Base-by-base conservation (phyloP, 2,329 filamentous ascomycete species). In the Colletotrichum sp. region DNA sequence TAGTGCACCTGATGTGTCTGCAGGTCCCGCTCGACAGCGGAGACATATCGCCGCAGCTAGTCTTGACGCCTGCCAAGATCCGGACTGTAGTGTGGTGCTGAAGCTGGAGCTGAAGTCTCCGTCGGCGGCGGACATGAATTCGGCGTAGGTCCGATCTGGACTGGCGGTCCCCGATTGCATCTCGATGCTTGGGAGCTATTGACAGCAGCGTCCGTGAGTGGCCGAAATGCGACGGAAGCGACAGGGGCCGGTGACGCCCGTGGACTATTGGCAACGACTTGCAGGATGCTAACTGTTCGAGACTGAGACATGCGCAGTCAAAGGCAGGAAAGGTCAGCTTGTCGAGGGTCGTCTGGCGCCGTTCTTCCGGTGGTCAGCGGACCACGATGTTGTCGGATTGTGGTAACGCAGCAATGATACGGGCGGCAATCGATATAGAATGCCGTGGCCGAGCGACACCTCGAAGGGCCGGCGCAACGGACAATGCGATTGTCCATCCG, bases 11-110 rank as follows among this genome's bases (percentile, higher is more conserved):
- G 26, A 49, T 63, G 60, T 71, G 68, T 62, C 72, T 67, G 72
- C 52, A 71, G 60, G 39, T 73, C 24, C 39, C n/a, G 26, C 64
- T 49, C 70, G 57, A 65, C 64, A 76, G 70, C 59, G 70, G 70
- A 28, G 64, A 73, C 28, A 30, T 65, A 60, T 10, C 36, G 32
- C 69, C 34, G 39, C 18, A 59, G 28, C 44, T 71, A 49, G 63
- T 26, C 67, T 55, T 12, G 26, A 69, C 73, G 64, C 34, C 57
- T 64, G 55, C 28, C 63, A 63, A 63, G 60, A 72, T 63, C 68
- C 68, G 39, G 62, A 60, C 60, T 24, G 36, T 34, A 55, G 28
- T 21, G 68, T 21, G 7, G 68, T 62, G 32, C n/a, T 63, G 36
- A 8, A 34, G 32, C 32, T 60, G 36, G 30, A 44, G 34, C 39